Evolutionary conservation across 202 grass and related monocot genomes (phyloP).

Genomic region (Zizania palustris): DNA sequence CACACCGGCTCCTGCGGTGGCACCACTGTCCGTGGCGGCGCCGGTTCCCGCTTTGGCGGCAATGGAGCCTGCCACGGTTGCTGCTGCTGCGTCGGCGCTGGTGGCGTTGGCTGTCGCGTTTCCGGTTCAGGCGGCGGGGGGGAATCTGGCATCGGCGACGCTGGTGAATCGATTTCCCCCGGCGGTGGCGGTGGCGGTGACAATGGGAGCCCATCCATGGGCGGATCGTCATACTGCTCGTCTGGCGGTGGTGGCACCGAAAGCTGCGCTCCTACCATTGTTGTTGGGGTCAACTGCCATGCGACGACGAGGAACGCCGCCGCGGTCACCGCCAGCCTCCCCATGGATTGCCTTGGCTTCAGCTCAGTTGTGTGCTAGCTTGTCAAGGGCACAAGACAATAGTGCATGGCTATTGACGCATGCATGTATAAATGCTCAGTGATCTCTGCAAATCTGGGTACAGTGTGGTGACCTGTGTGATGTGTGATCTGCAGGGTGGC

Average conservation of each 20-base stretch:
- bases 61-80: not conserved
- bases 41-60: slow-evolving; percentile 12
- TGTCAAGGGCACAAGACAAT: not conserved
- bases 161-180: not conserved
- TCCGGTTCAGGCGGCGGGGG: slow-evolving; percentile 26
- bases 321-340: slow-evolving; percentile 9
- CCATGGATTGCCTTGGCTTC: slow-evolving; percentile 6
- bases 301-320: slow-evolving; percentile 31
- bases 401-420: not conserved
- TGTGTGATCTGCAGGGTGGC: slow-evolving; percentile 2
- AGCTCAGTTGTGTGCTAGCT: not conserved
- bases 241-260: not conserved
- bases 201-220: not conserved
- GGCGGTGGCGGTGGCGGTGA: not conserved
- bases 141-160: not conserved
- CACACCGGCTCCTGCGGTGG: slow-evolving; percentile 13
- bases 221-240: slow-evolving; percentile 3
- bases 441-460: not conserved
- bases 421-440: slow-evolving; percentile 5
- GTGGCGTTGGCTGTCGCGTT: slow-evolving; percentile 12
- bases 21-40: slow-evolving; percentile 29
- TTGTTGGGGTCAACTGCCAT: not conserved
- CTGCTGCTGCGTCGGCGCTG: not conserved
- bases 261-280: not conserved
- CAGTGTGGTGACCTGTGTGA: not conserved